These are phyloP conservation scores for Rhodotorula taiwanensis DNA, from an alignment of 768 basidiomycete genomes.

Conservation along the genomic window DNA sequence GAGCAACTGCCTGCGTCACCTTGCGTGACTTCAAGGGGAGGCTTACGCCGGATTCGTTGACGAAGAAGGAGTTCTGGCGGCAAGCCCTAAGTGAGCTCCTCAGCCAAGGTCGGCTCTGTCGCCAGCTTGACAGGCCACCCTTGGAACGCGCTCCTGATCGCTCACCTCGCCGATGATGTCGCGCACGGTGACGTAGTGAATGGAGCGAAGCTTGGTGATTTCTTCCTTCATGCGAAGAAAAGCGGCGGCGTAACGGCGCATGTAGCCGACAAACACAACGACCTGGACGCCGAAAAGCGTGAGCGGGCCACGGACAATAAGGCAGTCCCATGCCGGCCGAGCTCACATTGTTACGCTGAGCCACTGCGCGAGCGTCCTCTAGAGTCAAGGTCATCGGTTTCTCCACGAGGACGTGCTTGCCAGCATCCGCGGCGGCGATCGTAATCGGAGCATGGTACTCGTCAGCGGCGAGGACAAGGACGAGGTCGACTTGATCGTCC, in stretches of 20 bases:
- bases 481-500: conserved; percentile 20
- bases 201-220: conserved; percentile 33
- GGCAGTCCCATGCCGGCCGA: too few species aligned
- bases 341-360: conserved; percentile 30
- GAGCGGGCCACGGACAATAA: too few species aligned
- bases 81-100: too few species aligned
- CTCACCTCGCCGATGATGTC: conserved; percentile 43
- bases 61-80: conserved; percentile 37
- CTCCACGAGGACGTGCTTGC: conserved; percentile 43
- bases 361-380: conserved; percentile 38
- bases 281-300: neutral
- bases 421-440: conserved; percentile 12
- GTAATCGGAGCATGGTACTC: conserved; percentile 29
- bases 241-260: conserved; percentile 42
- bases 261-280: conserved; percentile 42
- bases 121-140: neutral
- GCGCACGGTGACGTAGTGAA: conserved; percentile 39
- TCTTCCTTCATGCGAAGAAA: conserved; percentile 39
- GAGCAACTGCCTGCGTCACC: too few species aligned
- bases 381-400: conserved; percentile 42
- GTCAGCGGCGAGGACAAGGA: conserved; percentile 31
- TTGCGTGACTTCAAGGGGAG: too few species aligned
- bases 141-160: neutral
- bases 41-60: conserved; percentile 28
- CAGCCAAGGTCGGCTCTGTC: neutral